These are phyloP conservation scores for Fraxinus excelsior DNA, from an alignment of 257 asterid species.

Conservation along the genomic window DNA sequence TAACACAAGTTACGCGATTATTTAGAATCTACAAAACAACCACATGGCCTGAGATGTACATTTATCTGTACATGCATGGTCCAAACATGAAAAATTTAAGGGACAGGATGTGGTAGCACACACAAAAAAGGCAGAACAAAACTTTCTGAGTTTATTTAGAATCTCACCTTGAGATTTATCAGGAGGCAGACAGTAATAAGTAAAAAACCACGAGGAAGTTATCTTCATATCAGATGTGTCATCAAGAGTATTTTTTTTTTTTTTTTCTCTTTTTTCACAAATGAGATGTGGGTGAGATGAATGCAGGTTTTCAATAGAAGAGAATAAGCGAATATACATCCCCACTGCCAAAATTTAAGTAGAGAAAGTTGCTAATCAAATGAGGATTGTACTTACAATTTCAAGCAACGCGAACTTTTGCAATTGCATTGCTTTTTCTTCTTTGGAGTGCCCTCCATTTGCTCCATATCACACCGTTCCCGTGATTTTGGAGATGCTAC, in stretches of 20 bases:
- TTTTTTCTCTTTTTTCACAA: neutral
- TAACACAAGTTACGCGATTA: neutral
- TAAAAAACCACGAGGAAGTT: neutral
- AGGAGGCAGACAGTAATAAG: neutral
- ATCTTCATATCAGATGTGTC: neutral
- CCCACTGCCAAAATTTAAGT: neutral
- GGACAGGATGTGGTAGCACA: neutral
- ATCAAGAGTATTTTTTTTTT: neutral
- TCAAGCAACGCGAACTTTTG: slow-evolving; percentile 71
- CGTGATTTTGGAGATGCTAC: slow-evolving; percentile 44
- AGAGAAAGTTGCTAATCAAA: slow-evolving; percentile 5
- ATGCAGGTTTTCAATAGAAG: neutral
- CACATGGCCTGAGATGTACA: neutral
- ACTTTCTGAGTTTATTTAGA: neutral
- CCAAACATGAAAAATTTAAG: neutral
- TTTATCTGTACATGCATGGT: neutral
- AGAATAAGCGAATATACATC: neutral
- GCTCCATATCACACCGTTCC: slow-evolving; percentile 32
- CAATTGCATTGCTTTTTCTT: slow-evolving; percentile 76
- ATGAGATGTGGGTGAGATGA: neutral
- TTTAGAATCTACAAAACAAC: neutral
- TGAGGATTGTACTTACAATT: slow-evolving; percentile 52
- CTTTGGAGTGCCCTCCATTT: slow-evolving; percentile 59
- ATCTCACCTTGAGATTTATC: neutral
- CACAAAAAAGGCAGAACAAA: neutral